Percentiles rank a stretch among this genome's conserved stretches.
phyloP scores from a whole-genome alignment of 2,329 filamentous ascomycete genomes.

The Hymenoscyphus repandus region DNA sequence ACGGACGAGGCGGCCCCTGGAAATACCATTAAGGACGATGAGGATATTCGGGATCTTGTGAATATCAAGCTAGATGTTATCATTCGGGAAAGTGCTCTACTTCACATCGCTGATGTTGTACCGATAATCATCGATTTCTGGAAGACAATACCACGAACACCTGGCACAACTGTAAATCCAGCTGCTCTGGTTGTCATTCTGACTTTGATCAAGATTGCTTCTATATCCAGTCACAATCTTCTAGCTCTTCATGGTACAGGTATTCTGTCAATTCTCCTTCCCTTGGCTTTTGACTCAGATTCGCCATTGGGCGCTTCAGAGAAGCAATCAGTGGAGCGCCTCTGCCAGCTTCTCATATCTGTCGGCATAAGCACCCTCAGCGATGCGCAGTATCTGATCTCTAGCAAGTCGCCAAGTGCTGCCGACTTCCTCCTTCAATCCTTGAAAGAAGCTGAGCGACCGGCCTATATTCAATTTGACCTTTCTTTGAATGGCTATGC shows the following conservation, averaged over 20 bases:
- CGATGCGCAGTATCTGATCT: slow-evolving; percentile 71
- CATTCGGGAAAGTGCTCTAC: slow-evolving; percentile 44
- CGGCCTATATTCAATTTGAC: slow-evolving; percentile 90
- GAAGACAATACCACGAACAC: slow-evolving; percentile 52
- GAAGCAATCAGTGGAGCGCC: slow-evolving; percentile 52
- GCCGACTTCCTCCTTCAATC: slow-evolving; percentile 70
- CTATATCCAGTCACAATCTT: slow-evolving; percentile 66
- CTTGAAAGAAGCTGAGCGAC: slow-evolving; percentile 67
- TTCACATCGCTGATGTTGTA: slow-evolving; percentile 59
- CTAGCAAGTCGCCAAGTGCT: slow-evolving; percentile 45
- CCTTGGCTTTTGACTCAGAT: slow-evolving; percentile 51
- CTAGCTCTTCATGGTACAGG: slow-evolving; percentile 67
- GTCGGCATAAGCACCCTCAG: slow-evolving; percentile 76
- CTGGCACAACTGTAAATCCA: slow-evolving; percentile 40
- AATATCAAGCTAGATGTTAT: slow-evolving; percentile 41
- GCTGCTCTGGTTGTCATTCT: slow-evolving; percentile 58
- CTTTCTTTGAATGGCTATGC: slow-evolving; percentile 82
- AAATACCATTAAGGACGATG: slow-evolving; percentile 15
- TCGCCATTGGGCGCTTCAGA: slow-evolving; percentile 50
- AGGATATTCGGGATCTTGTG: slow-evolving; percentile 22
- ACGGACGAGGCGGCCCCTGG: background rate
- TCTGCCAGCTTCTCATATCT: slow-evolving; percentile 66
- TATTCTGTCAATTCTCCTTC: slow-evolving; percentile 61
- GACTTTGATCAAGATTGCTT: slow-evolving; percentile 38
- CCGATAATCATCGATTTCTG: slow-evolving; percentile 58